A percentile compares a stretch with the other conserved stretches of the same genome.
phyloP scores from a whole-genome alignment of 345 rosid genomes.

The Eucalyptus sp. region DNA sequence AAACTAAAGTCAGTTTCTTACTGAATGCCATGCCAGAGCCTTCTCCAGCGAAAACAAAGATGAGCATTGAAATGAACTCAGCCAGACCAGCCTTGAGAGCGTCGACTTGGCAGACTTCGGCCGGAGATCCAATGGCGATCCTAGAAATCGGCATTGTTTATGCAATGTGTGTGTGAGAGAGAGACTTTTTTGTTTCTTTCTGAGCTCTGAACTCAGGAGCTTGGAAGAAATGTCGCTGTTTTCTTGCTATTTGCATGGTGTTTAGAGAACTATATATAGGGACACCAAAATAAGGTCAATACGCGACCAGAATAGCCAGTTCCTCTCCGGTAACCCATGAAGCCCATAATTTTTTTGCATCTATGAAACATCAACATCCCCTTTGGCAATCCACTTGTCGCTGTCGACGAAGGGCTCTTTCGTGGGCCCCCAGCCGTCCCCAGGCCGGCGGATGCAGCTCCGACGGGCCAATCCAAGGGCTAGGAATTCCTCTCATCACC shows the following conservation, averaged over 20 bases:
- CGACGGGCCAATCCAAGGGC: not conserved
- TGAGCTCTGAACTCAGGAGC: not conserved
- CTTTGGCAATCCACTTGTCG: not conserved
- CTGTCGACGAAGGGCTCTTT: not conserved
- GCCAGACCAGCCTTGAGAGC: constrained; percentile 50
- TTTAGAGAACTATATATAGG: not conserved
- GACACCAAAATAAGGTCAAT: not conserved
- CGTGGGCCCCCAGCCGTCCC: not conserved
- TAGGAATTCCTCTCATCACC: not conserved
- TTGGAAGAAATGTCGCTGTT: not conserved
- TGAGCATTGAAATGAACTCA: constrained; percentile 58
- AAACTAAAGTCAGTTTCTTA: not conserved
- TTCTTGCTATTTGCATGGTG: not conserved
- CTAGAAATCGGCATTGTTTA: constrained; percentile 31
- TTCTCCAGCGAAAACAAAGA: constrained; percentile 69
- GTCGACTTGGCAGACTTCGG: constrained; percentile 31
- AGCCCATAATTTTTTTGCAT: not conserved
- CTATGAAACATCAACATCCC: not conserved
- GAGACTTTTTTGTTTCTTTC: no score
- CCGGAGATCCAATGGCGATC: constrained; percentile 33
- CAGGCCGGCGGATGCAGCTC: not conserved
- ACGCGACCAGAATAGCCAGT: not conserved
- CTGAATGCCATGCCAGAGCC: constrained; percentile 77
- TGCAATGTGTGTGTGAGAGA: not conserved
- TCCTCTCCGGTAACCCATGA: not conserved